Evolutionary conservation across 177 flowering plant genomes (phyloP), one percentile per base, ranked within the genome.

Genomic region (Tripterygium wilfordii): DNA sequence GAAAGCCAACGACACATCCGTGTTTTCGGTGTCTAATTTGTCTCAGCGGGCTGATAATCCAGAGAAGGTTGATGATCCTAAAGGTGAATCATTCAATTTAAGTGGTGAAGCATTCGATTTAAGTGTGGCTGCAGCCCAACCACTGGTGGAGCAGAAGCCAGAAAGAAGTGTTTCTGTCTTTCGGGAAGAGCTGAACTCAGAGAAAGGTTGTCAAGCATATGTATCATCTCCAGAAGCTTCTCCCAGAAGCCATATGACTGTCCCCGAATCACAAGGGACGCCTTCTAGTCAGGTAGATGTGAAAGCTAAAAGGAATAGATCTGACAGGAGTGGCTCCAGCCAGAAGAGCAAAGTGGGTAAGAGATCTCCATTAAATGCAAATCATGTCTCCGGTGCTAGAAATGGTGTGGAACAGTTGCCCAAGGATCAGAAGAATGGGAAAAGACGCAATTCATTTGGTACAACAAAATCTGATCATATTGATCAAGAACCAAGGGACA

Each of bases 251-350:
- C 87, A 63, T 57, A 41, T 72, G n/a, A 77, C 82, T 24, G 53
- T 61, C 13, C 65, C 80, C 6, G 96, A 88, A 51, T 76, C 94
- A 28, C 77, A 79, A 56, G 92, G 83, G 39, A 91, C 98, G 28
- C 98, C 98, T 56, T 74, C 95, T 18, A 88, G 92, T 62, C 80
- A 72, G 63, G 72, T 73, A 27, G 88, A 91, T 19, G 67, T 65
- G 27, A 79, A 71, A 29, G 47, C 74, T 56, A 77, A 67, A 53
- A 71, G 55, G 60, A 62, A 26, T 37, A 81, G 63, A 58, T 30
- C 53, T 35, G 74, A 61, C 19, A 79, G 62, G 50, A 70, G 64
- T 20, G 65, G 66, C 25, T 58, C 83, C 30, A 53, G 27, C 50
- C 63, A 60, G 15, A 82, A 74, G 35, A 70, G 67, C 10, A 69